phyloP scores from a whole-genome alignment of 1,284 basidiomycete species.

The Baeospora myosura region DNA sequence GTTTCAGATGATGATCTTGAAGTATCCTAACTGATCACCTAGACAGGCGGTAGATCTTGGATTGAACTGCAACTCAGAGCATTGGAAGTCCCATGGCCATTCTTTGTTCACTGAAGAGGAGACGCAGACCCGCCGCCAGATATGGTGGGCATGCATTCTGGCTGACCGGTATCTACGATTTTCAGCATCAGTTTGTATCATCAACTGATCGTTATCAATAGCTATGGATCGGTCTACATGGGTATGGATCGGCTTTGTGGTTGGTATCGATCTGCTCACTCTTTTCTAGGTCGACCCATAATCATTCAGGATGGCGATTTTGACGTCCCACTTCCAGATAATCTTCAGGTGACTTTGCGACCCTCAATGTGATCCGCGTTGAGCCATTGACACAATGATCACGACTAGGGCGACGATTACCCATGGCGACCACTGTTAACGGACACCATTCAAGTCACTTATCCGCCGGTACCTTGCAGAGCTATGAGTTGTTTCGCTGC shows the following conservation, averaged over 20 bases:
- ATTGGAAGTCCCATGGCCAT: constrained; percentile 61
- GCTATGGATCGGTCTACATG: constrained; percentile 66
- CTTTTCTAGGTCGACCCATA: constrained; percentile 50
- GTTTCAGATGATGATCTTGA: constrained; percentile 9
- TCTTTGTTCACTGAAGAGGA: constrained; percentile 69
- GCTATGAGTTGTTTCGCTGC: constrained; percentile 56
- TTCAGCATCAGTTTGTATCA: constrained; percentile 5
- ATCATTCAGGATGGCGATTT: constrained; percentile 69
- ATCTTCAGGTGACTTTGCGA: not conserved
- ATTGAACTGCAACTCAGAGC: constrained; percentile 72
- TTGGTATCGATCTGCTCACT: constrained; percentile 6
- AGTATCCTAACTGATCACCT: not conserved
- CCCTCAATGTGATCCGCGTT: no score
- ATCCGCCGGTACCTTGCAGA: constrained; percentile 38
- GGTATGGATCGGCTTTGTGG: constrained; percentile 29
- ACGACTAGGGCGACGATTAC: constrained; percentile 42
- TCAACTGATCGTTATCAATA: constrained; percentile 17
- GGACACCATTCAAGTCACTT: constrained; percentile 31
- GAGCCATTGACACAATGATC: no score
- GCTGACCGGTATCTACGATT: constrained; percentile 52
- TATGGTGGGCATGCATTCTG: constrained; percentile 78
- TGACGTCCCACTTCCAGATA: constrained; percentile 60
- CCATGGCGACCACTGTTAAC: constrained; percentile 45
- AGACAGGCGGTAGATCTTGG: constrained; percentile 75
- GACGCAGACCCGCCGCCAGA: constrained; percentile 68